A percentile compares a stretch with the other conserved stretches of the same genome.
phyloP scores from a whole-genome alignment of 2,329 filamentous ascomycete species.

The Teratosphaeria zuluensis region DNA sequence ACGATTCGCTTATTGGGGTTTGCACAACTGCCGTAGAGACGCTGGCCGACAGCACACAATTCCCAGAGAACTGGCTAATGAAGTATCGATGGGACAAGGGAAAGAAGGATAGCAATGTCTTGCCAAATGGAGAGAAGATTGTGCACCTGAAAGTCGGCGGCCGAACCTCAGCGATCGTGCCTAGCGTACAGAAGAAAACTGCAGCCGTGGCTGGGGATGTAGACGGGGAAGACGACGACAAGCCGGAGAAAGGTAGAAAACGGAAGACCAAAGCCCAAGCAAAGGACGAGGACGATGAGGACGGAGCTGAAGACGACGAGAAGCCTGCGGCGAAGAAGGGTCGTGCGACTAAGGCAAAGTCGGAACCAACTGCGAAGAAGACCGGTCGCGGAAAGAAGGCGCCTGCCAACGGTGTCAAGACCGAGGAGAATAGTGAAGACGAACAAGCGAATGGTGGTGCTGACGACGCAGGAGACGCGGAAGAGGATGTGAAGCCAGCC shows the following conservation, averaged over 20 bases:
- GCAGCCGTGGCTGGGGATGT: slow-evolving; percentile 47
- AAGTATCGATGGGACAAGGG: slow-evolving; percentile 66
- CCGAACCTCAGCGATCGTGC: slow-evolving; percentile 81
- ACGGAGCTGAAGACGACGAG: slow-evolving; percentile 4
- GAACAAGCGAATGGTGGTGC: slow-evolving; percentile 4
- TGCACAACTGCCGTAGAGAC: slow-evolving; percentile 70
- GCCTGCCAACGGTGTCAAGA: slow-evolving; percentile 5
- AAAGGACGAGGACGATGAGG: slow-evolving; percentile 13
- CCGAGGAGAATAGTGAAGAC: slow-evolving; percentile 1
- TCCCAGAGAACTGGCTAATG: slow-evolving; percentile 67
- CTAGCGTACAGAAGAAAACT: slow-evolving; percentile 75
- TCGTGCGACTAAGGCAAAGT: slow-evolving; percentile 4
- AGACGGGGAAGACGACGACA: slow-evolving; percentile 9
- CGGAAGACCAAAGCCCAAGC: slow-evolving; percentile 20
- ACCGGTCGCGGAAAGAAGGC: slow-evolving; percentile 7
- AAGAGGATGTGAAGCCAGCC: slow-evolving; percentile 2
- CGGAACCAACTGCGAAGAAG: slow-evolving; percentile 2
- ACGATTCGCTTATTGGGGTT: slow-evolving; percentile 65
- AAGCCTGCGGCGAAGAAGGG: slow-evolving; percentile 13
- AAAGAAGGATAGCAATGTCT: slow-evolving; percentile 57
- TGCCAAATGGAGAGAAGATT: slow-evolving; percentile 80
- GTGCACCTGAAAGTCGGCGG: slow-evolving; percentile 83
- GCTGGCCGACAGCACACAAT: slow-evolving; percentile 71
- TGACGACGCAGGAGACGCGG: slow-evolving; percentile 6
- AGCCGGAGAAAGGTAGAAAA: slow-evolving; percentile 24